These are phyloP conservation scores for Puya raimondii DNA, from an alignment of 176 grass and related monocot species.

Conservation along the genomic window DNA sequence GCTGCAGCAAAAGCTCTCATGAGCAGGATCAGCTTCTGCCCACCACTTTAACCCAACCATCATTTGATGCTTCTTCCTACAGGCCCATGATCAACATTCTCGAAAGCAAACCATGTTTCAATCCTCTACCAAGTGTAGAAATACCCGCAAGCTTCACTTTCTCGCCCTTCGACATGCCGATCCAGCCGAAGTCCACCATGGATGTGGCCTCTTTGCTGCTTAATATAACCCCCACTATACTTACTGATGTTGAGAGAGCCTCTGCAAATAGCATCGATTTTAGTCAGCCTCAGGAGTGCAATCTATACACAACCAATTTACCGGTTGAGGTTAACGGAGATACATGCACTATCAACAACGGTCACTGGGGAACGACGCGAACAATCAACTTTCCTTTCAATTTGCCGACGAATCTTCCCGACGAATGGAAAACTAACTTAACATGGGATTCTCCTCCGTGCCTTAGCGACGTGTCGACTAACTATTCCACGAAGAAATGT, in stretches of 20 bases:
- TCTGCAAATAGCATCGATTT: conserved; percentile 4
- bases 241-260: background rate
- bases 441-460: conserved; percentile 5
- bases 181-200: conserved; percentile 13
- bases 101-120: conserved; percentile 12
- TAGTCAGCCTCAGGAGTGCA: conserved; percentile 1
- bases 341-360: conserved; percentile 10
- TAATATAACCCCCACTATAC: background rate
- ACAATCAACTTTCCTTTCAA: conserved; percentile 30
- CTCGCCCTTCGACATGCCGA: conserved; percentile 36
- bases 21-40: conserved; percentile 4
- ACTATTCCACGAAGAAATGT: conserved; percentile 17
- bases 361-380: conserved; percentile 11
- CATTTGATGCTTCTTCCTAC: conserved; percentile 23
- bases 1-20: conserved; percentile 5
- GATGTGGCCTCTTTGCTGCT: conserved; percentile 4
- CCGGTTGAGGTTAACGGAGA: background rate
- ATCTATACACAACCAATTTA: background rate
- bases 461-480: conserved; percentile 18
- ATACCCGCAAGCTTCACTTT: conserved; percentile 27
- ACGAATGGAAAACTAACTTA: conserved; percentile 8
- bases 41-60: conserved; percentile 19
- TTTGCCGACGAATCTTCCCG: conserved; percentile 1
- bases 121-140: conserved; percentile 28
- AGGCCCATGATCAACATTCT: conserved; percentile 28